These are phyloP conservation scores for Dimargaris cristalligena DNA, from an alignment of 192 early-diverging fungal species.

Conservation along the genomic window DNA sequence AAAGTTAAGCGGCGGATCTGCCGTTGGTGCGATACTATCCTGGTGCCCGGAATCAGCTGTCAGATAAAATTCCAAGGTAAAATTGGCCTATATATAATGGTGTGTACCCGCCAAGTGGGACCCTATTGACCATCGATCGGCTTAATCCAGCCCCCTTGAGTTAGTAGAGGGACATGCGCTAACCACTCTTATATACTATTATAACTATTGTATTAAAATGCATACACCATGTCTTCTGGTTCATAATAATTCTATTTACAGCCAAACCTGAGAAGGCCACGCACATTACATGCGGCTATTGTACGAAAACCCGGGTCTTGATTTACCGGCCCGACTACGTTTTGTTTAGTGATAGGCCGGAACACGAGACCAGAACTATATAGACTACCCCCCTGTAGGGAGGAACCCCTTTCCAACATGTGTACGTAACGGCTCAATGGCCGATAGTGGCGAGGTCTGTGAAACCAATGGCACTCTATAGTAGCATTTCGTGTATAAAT, in stretches of 20 bases:
- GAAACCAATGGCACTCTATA: too few species aligned
- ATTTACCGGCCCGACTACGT: too few species aligned
- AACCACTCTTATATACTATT: neutral
- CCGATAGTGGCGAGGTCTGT: too few species aligned
- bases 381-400: too few species aligned
- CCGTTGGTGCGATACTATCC: slow-evolving; percentile 31
- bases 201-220: neutral
- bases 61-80: neutral
- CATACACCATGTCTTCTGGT: neutral
- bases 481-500: too few species aligned
- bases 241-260: neutral
- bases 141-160: neutral
- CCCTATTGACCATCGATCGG: neutral
- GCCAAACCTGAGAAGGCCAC: too few species aligned
- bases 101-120: neutral
- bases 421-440: too few species aligned
- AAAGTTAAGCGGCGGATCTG: slow-evolving; percentile 35
- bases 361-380: too few species aligned
- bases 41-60: slow-evolving; percentile 32
- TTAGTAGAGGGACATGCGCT: neutral
- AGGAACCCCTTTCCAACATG: too few species aligned
- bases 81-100: neutral
- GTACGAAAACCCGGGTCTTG: too few species aligned
- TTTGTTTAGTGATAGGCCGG: too few species aligned
- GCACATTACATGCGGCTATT: too few species aligned